Evolutionary conservation across 1,284 basidiomycete species (phyloP), one percentile per base, ranked within the genome.

Genomic region (Ganoderma sp.): DNA sequence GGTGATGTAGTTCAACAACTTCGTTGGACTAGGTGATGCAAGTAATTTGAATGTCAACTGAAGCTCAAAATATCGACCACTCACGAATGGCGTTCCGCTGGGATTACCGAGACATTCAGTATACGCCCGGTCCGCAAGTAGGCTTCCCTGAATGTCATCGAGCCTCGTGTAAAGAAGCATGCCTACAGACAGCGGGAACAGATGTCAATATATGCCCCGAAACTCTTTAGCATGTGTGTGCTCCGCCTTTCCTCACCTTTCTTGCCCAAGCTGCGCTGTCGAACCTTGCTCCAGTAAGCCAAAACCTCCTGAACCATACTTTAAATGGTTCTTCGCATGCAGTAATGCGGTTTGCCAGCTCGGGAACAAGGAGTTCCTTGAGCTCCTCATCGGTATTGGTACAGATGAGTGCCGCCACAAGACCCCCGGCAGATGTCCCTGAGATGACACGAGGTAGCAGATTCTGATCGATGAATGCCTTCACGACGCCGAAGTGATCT

Each of bases 101-200:
- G 97, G 58, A 98, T 93, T 54, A 99, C 98, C 17, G 95, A 97
- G 57, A 99, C 90, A 78, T 99, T 99, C 43, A 99, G 84, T 45
- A 96, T 95, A 67, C 95, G 87, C 32, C 98, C 97, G 0, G 98
- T 99, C 72, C 92, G 87, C 77, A 95, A 83, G 76, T 97, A 99
- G 0, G 97, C 97, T 78, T 99, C 98, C 65, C 90, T 89, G 83
- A 99, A 99, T 0, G 97, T 99, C 86, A 95, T 88, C 0, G 93
- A 96, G 4, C 98, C 98, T 71, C 90, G 87, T 6, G 96, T 99
- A 80, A 98, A 99, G 82, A 95, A 99, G 58, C 89, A 84, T 2
- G 86, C 79, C 85, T 87, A 75, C 80, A 54, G 48, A 25, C 52
- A n/a, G 8, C n/a, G 32, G 4, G 50, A n/a, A 56, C 22, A 14